A percentile compares a stretch with the other conserved stretches of the same genome.
phyloP scores from a whole-genome alignment of 441 rosid genomes.

The Syzygium malaccense region DNA sequence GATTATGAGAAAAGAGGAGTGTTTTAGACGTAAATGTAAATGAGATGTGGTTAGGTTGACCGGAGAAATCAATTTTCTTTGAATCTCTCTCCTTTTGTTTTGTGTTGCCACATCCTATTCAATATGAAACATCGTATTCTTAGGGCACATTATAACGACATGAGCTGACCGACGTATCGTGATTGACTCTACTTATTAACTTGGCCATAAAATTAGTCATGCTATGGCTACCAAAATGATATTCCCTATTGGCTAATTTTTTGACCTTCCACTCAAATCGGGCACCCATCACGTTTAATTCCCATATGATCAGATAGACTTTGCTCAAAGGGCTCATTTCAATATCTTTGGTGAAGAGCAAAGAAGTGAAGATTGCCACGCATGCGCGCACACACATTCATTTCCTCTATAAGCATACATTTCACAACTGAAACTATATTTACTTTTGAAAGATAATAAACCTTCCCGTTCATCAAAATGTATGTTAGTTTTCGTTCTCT shows the following conservation, averaged over 20 bases:
- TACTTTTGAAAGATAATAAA: not conserved
- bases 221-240: not conserved
- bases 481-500: not conserved
- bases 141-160: not conserved
- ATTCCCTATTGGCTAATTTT: not conserved
- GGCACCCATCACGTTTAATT: not conserved
- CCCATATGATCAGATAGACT: not conserved
- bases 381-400: not conserved
- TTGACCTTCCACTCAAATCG: not conserved
- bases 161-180: rapidly evolving
- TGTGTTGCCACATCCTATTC: not conserved
- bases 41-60: not conserved
- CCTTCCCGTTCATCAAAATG: not conserved
- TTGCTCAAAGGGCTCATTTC: not conserved
- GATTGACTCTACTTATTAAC: not conserved
- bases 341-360: not conserved
- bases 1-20: not conserved
- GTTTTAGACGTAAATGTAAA: not conserved
- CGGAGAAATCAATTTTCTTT: not conserved
- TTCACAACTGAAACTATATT: not conserved
- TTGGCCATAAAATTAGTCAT: not conserved
- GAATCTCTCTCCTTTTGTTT: not conserved
- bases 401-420: not conserved
- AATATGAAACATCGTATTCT: not conserved
- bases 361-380: not conserved